These are phyloP conservation scores for Coemansia sp. DNA, from an alignment of 192 early-diverging fungal genomes.

Conservation along the genomic window DNA sequence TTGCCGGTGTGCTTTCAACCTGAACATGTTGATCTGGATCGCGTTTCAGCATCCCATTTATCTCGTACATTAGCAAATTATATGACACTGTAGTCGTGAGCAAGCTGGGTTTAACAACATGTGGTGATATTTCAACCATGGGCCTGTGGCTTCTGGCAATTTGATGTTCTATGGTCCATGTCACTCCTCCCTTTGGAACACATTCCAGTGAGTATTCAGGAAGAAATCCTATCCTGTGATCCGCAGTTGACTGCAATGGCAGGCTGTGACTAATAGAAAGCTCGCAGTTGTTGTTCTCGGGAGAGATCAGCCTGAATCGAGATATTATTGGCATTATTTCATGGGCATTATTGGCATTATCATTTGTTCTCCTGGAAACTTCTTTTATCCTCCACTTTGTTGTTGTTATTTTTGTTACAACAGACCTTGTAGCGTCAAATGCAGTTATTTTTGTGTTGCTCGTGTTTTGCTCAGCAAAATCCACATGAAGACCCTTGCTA, in stretches of 20 bases:
- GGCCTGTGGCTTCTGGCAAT: conserved; percentile 62
- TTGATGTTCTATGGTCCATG: conserved; percentile 94
- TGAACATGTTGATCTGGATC: conserved; percentile 84
- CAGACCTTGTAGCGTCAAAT: background rate
- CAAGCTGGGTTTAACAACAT: conserved; percentile 59
- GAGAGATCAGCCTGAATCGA: conserved; percentile 72
- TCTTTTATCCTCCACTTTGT: background rate
- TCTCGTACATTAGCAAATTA: conserved; percentile 92
- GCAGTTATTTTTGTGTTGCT: background rate
- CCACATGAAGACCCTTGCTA: background rate
- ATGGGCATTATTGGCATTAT: background rate
- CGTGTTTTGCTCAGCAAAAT: conserved; percentile 61
- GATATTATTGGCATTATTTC: conserved; percentile 63
- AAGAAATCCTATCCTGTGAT: background rate
- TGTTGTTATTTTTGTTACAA: background rate
- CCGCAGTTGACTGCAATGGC: background rate
- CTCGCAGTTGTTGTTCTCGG: conserved; percentile 62
- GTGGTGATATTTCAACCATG: conserved; percentile 57
- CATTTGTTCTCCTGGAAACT: background rate
- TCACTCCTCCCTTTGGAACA: conserved; percentile 46
- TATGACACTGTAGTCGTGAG: conserved; percentile 76
- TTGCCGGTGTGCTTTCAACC: conserved; percentile 71
- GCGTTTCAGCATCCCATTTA: conserved; percentile 87
- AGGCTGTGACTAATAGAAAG: conserved; percentile 6
- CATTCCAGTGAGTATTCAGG: conserved; percentile 56